Evolutionary conservation across 495 filamentous ascomycete genomes (phyloP).

Genomic region (Penicillium verhagenii): DNA sequence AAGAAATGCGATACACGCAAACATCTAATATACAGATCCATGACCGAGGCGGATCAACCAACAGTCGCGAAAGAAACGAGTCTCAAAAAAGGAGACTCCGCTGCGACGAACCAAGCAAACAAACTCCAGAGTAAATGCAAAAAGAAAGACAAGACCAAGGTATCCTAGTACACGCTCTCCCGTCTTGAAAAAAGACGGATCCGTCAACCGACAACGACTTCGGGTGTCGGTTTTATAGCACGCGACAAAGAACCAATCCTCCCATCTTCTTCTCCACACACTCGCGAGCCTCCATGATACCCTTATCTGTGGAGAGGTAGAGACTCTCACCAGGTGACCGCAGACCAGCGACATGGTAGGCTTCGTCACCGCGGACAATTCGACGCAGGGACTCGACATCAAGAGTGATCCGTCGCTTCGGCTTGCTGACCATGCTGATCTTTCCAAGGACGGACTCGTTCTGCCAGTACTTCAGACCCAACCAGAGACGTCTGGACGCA

Average conservation of each 20-base stretch:
- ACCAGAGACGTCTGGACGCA: conserved; percentile 75
- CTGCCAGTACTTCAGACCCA: conserved; percentile 92
- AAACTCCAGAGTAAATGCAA: conserved; percentile 49
- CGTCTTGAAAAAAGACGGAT: conserved; percentile 3
- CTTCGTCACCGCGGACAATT: conserved; percentile 64
- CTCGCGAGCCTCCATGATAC: conserved; percentile 83
- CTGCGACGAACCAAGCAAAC: conserved; percentile 36
- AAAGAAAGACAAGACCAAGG: conserved; percentile 20
- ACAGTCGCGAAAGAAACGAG: conserved; percentile 33
- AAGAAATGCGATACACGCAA: conserved; percentile 26
- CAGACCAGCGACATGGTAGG: conserved; percentile 66
- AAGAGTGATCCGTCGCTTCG: conserved; percentile 69
- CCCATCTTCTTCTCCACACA: conserved; percentile 82
- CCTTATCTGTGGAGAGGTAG: conserved; percentile 74
- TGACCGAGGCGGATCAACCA: conserved; percentile 35
- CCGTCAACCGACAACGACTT: conserved; percentile 1
- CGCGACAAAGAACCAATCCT: conserved; percentile 78
- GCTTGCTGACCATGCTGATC: conserved; percentile 70
- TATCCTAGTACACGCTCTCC: conserved; percentile 4
- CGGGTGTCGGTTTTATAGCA: conserved; percentile 33
- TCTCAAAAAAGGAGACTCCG: conserved; percentile 33
- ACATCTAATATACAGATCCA: conserved; percentile 43
- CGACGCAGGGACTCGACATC: conserved; percentile 55
- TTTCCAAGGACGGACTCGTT: conserved; percentile 77
- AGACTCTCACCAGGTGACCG: conserved; percentile 78